Base-by-base conservation (phyloP, 192 early-diverging fungal species). In the Gonapodya prolifera region DNA sequence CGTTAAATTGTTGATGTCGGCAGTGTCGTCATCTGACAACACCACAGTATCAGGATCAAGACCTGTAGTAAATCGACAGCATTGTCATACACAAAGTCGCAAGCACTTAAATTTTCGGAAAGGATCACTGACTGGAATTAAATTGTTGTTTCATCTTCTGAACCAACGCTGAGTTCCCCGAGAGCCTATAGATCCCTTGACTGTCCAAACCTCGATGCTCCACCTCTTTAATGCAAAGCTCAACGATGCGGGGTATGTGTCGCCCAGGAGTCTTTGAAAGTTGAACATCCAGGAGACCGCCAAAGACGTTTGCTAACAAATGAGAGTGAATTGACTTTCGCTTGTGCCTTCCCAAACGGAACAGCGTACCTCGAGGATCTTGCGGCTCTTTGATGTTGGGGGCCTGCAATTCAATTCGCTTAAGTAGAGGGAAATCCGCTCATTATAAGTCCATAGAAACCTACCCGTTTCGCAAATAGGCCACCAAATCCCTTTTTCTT, bases 171-270 rank as follows among this genome's bases (percentile, higher is more conserved):
- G 77, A 34, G 35, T 78, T 78, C 30, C 77, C 77, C 17, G 34
- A 45, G 17, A 78, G 33, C 30, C 77, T 35, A 34, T 78, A 78
- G 18, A 78, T 78, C 30, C 77, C 77, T 30, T 78, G 35, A 30
- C 35, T 45, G n/a, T 76, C 33, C 75, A 78, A 77, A 23, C 77
- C 77, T n/a, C 69, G 31, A 17, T 61, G 32, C 30, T 78, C 77
- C 1, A 78, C 77, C 30, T 75, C 69, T 1, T 61, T 30, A 31
- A 75, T 34, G 75, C 77, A 78, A 73, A 31, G 18, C 71, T 73
- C 71, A 13, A 73, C 71, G 30, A 73, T 73, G 30, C 31, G 31
- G 18, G 71, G 71, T 0, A 84, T 76, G 2, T 30, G 18, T 2
- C 71, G 71, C 16, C 31, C n/a, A 2, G 18, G 71, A 16, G 45